Base-by-base conservation (phyloP, 2,329 filamentous ascomycete species). In the Claviceps sp. region DNA sequence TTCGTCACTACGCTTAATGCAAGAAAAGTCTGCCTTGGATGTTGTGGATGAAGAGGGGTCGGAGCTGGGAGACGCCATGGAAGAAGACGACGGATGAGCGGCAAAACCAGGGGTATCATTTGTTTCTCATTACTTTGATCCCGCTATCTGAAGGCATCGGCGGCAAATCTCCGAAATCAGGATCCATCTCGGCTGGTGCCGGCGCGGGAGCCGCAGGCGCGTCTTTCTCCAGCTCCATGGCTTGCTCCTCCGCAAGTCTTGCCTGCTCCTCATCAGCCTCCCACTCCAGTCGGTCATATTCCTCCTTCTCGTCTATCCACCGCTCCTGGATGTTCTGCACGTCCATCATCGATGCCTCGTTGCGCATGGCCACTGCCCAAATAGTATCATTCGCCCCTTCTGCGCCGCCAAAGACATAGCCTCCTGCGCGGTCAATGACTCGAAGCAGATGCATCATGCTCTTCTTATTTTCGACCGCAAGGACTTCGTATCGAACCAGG, bases 331-430 rank as follows among this genome's bases (percentile, higher is more conserved):
- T 84, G 67, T 98, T 91, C 54, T 84, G 75, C 9, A 89, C 82
- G 60, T 94, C 89, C 75, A 95, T 82, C 68, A 82, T 72, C 37
- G 80, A 81, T 38, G 82, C 79, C 54, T 84, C 82, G 54, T 82
- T 82, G 52, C 89, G 81, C 81, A 97, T 95, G 2, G 93, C 88
- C 45, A 97, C 83, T 62, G 94, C 88, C 93, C 93, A 98, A n/a
- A 98, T 81, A 6, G 85, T 90, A 65, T 98, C 91, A 60, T 97
- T 96, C 46, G 89, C 88, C 2, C 89, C 91, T 65, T 96, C 88
- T 0, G 88, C 86, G 5, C 85, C 79, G 0, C 90, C 90, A 70
- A 98, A 96, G 1, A 89, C 86, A 69, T 97, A 97, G 0, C 93
- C 93, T 9, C 88, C 85, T 0, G 93, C 91, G 43, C 93, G 80